Evolutionary conservation across 257 asterid species (phyloP), one percentile per base, ranked within the genome.

Genomic region (Penstemon davidsonii): DNA sequence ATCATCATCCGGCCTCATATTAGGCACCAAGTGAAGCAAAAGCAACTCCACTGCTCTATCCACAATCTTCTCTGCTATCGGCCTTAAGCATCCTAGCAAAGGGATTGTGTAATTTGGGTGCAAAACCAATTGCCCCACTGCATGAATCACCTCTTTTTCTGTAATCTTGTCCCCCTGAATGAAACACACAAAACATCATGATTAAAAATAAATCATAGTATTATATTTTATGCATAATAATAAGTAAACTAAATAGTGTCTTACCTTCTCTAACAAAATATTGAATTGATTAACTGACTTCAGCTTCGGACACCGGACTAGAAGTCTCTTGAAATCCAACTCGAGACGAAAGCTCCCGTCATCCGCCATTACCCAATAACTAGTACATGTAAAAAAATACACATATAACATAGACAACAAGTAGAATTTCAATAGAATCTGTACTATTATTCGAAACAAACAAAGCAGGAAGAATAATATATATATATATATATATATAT

Each of bases 61-160:
- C 70, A 93, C 72, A 46, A 93, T 83, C 78, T 73, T 78, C 55
- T 77, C 72, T n/a, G 92, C 86, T 42, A 93, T 77, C 0, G 92
- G 84, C 60, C 96, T 85, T 52, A 93, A 87, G 80, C 97, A 90
- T 71, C 99, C 96, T 47, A 90, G 77, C 81, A 88, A 79, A 0
- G 91, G 92, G 41, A 93, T 81, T 12, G 99, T 88, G 66, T 90
- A 93, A 60, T 77, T 83, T 0, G 97, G 97, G 75, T 86, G 97
- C 76, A 93, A 78, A 74, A 93, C 75, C 78, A 93, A 67, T 66
- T 87, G 77, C 62, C 86, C 92, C 45, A 85, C 73, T 42, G 86
- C 90, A 43, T 63, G 72, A 74, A 93, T 89, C 74, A 88, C 85
- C 75, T 93, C 96, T 60, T 83, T 87, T 75, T 84, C 95, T 4